Conservation (phyloP, 768 basidiomycete species). For the Amanita muscaria region DNA sequence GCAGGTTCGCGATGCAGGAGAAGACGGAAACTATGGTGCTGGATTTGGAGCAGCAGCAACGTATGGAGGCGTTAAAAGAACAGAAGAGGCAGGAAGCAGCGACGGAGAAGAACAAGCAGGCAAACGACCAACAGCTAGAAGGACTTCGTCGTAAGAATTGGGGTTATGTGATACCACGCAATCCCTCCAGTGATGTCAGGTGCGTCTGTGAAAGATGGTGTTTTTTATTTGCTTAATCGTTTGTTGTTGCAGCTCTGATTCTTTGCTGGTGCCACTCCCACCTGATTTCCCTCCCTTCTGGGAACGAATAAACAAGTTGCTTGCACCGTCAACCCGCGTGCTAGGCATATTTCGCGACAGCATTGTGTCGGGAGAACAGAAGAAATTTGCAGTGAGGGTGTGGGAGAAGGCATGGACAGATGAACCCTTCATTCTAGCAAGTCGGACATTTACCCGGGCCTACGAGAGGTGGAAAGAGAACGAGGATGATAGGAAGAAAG, state of each 20-base stretch:
- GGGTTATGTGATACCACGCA: conserved; percentile 32
- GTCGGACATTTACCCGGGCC: conserved; percentile 29
- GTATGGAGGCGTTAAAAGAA: conserved; percentile 31
- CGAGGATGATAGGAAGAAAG: conserved; percentile 32
- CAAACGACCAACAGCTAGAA: conserved; percentile 14
- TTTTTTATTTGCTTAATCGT: neutral
- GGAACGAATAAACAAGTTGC: conserved; percentile 42
- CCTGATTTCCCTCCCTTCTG: conserved; percentile 45
- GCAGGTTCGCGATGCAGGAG: conserved; percentile 42
- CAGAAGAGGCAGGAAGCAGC: conserved; percentile 20
- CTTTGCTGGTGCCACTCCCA: conserved; percentile 51
- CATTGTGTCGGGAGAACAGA: conserved; percentile 48
- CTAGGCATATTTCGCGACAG: conserved; percentile 45
- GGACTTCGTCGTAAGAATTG: conserved; percentile 20
- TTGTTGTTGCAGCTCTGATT: conserved; percentile 29
- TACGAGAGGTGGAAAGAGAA: conserved; percentile 42
- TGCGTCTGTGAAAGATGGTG: conserved; percentile 17
- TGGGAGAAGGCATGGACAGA: conserved; percentile 58
- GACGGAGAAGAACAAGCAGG: conserved; percentile 35
- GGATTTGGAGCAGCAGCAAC: conserved; percentile 44
- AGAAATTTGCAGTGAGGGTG: conserved; percentile 44
- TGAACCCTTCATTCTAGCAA: conserved; percentile 48
- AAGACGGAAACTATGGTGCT: conserved; percentile 52
- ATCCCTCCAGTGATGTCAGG: conserved; percentile 32
- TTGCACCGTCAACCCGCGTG: conserved; percentile 47